A percentile compares a stretch with the other conserved stretches of the same genome.
phyloP scores from a whole-genome alignment of 225 moss, liverwort and hornwort species.

The Physcomitrium patens region DNA sequence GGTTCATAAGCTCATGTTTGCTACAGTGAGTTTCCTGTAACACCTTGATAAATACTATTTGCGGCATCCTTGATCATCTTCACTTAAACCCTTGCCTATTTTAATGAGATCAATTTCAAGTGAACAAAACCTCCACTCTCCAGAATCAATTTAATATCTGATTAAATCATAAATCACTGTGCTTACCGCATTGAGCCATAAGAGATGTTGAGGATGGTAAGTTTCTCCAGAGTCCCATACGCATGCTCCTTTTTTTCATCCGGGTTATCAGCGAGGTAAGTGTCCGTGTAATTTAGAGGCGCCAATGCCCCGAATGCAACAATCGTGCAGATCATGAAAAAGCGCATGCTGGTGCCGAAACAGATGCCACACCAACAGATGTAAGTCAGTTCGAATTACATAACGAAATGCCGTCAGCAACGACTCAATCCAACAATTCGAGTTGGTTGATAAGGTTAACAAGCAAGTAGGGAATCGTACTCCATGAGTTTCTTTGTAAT shows the following conservation, averaged over 20 bases:
- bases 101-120: neutral
- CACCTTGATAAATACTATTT: no score
- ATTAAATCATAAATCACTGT: neutral
- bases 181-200: constrained; percentile 47
- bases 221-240: constrained; percentile 44
- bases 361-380: no score
- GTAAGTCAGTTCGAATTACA: no score
- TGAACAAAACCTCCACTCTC: neutral
- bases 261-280: constrained; percentile 37
- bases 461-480: no score
- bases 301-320: constrained; percentile 42
- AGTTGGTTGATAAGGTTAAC: no score
- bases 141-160: neutral
- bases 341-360: constrained; percentile 29
- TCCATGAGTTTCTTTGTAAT: no score
- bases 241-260: constrained; percentile 31
- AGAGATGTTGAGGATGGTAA: constrained; percentile 49
- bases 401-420: no score
- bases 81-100: neutral
- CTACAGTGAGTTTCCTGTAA: neutral
- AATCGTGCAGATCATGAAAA: constrained; percentile 43
- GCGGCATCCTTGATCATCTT: no score
- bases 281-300: constrained; percentile 45
- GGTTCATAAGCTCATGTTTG: neutral
- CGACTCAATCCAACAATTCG: no score